These are phyloP conservation scores for Pilobolus umbonatus DNA, from an alignment of 192 early-diverging fungal genomes.

Conservation along the genomic window DNA sequence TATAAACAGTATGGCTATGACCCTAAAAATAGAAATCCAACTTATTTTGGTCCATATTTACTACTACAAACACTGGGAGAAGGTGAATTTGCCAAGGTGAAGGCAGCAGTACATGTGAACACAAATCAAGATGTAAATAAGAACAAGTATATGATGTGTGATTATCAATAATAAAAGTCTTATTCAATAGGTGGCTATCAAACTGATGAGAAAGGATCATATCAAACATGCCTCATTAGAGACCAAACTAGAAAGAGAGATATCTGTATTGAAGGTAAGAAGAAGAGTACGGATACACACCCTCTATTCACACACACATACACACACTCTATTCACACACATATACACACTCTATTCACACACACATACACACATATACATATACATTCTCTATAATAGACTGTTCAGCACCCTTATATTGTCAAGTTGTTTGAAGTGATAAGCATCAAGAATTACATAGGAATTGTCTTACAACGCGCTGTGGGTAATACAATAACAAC, in stretches of 20 bases:
- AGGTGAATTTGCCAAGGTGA: slow-evolving; percentile 98
- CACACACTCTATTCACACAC: too few relatives aligned
- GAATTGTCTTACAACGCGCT: slow-evolving; percentile 94
- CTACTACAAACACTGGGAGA: slow-evolving; percentile 94
- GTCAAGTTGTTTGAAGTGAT: slow-evolving; percentile 84
- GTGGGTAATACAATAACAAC: slow-evolving; percentile 48
- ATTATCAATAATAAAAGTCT: neutral
- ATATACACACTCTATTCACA: neutral
- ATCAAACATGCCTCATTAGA: slow-evolving; percentile 72
- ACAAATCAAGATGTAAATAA: slow-evolving; percentile 59
- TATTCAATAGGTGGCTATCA: slow-evolving; percentile 78
- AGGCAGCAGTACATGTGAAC: slow-evolving; percentile 82
- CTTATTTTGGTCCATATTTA: slow-evolving; percentile 85
- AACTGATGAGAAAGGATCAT: slow-evolving; percentile 89
- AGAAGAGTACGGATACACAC: neutral
- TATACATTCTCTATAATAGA: slow-evolving; percentile 34
- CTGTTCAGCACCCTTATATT: slow-evolving; percentile 84
- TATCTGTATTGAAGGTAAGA: slow-evolving; percentile 81
- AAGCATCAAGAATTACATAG: slow-evolving; percentile 60
- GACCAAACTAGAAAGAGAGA: slow-evolving; percentile 90
- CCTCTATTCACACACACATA: too few relatives aligned
- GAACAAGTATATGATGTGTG: neutral
- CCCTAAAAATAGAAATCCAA: slow-evolving; percentile 36
- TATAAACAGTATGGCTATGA: slow-evolving; percentile 27
- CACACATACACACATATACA: neutral